These are phyloP conservation scores for Huntiella abstrusa DNA, from an alignment of 2,329 filamentous ascomycete genomes.

Conservation along the genomic window DNA sequence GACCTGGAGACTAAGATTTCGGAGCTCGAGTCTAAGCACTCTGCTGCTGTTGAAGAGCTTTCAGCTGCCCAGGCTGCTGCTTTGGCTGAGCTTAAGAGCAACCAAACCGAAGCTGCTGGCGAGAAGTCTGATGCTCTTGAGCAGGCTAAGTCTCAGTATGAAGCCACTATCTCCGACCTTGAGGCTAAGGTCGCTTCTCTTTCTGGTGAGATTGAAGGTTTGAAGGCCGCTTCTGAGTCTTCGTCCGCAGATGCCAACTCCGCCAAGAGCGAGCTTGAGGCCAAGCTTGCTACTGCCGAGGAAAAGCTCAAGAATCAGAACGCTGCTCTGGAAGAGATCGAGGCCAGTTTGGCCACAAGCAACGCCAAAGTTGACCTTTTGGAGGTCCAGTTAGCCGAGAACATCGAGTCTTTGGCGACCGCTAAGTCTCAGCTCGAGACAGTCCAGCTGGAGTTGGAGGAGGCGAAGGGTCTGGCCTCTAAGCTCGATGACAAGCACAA, in stretches of 20 bases:
- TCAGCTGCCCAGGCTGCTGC: conserved; percentile 20
- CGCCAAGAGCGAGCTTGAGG: conserved; percentile 28
- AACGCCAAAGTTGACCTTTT: conserved; percentile 22
- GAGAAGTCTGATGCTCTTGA: conserved; percentile 24
- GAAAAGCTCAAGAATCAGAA: conserved; percentile 17
- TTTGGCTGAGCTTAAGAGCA: conserved; percentile 16
- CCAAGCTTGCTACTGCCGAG: conserved; percentile 20
- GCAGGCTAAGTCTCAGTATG: conserved; percentile 29
- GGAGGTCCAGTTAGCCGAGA: not conserved
- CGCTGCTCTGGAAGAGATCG: conserved; percentile 22
- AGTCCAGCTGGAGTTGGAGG: conserved; percentile 27
- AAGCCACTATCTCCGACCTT: conserved; percentile 28
- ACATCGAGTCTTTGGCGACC: not conserved
- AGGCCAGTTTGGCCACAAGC: conserved; percentile 22
- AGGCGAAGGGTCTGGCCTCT: conserved; percentile 26
- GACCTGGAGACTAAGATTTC: conserved; percentile 24
- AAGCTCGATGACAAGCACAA: conserved; percentile 37
- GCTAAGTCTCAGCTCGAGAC: conserved; percentile 24
- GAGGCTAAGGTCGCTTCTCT: conserved; percentile 29
- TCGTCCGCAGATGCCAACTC: conserved; percentile 29
- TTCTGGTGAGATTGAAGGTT: conserved; percentile 30
- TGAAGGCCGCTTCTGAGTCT: conserved; percentile 29
- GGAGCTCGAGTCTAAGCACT: conserved; percentile 27
- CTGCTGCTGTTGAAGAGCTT: conserved; percentile 24
- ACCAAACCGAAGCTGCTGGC: conserved; percentile 16